Percentiles rank a stretch among this genome's conserved stretches.
These are phyloP conservation scores for Neoboletus brunneissimus DNA, from an alignment of 768 basidiomycete genomes.

Conservation along the genomic window DNA sequence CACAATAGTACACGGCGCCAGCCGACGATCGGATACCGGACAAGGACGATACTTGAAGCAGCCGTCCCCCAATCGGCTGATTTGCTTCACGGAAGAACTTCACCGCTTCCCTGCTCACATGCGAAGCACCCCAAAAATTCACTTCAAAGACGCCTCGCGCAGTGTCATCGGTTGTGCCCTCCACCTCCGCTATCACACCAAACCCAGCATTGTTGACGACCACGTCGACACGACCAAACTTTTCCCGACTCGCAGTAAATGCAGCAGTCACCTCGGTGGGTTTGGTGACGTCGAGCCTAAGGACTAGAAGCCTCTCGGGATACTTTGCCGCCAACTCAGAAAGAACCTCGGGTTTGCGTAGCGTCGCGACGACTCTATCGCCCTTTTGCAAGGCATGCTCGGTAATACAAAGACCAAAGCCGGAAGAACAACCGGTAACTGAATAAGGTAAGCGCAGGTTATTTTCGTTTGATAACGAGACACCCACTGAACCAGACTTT, in stretches of 20 bases:
- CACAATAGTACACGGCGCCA: slow-evolving; percentile 20
- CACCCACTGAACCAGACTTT: slow-evolving; percentile 27
- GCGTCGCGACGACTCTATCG: slow-evolving; percentile 42
- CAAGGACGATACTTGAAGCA: slow-evolving; percentile 37
- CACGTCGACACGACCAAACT: slow-evolving; percentile 31
- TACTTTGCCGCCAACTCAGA: slow-evolving; percentile 26
- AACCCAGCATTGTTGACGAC: slow-evolving; percentile 31
- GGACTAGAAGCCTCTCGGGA: slow-evolving; percentile 32
- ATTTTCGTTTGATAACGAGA: not conserved
- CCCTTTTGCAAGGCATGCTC: slow-evolving; percentile 35
- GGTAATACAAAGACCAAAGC: slow-evolving; percentile 37
- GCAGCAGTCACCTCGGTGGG: slow-evolving; percentile 31
- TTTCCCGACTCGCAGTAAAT: slow-evolving; percentile 30
- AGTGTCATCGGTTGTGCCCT: slow-evolving; percentile 32
- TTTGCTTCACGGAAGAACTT: slow-evolving; percentile 24
- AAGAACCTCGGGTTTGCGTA: slow-evolving; percentile 37
- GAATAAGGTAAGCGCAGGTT: not conserved
- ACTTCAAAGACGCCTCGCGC: slow-evolving; percentile 41
- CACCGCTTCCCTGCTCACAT: slow-evolving; percentile 37
- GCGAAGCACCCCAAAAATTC: slow-evolving; percentile 44
- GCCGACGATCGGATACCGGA: slow-evolving; percentile 24
- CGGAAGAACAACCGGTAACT: slow-evolving; percentile 43
- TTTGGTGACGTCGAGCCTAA: slow-evolving; percentile 40
- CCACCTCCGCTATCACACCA: slow-evolving; percentile 33
- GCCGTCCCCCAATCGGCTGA: slow-evolving; percentile 35